A percentile compares a stretch with the other conserved stretches of the same genome.
phyloP scores from a whole-genome alignment of 768 basidiomycete genomes.

The Inosperma sp. region DNA sequence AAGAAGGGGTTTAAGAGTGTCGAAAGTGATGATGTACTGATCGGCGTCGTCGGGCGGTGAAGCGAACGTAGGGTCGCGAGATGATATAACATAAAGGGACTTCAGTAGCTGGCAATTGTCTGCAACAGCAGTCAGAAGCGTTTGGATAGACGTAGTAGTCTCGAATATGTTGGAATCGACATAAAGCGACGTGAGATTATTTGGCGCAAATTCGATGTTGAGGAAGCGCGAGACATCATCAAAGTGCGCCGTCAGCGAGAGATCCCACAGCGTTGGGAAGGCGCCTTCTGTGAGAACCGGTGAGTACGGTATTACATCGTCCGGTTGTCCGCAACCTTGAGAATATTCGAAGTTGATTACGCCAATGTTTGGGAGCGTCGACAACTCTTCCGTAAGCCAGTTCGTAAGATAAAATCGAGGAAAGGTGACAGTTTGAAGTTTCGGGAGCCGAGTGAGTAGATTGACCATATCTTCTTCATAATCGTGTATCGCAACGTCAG shows the following conservation, averaged over 20 bases:
- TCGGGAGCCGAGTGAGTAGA: conserved; percentile 38
- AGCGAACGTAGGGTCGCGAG: conserved; percentile 18
- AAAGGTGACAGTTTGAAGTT: conserved; percentile 44
- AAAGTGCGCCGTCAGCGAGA: conserved; percentile 44
- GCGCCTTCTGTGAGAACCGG: conserved; percentile 45
- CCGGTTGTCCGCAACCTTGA: conserved; percentile 44
- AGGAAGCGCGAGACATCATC: conserved; percentile 45
- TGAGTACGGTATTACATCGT: conserved; percentile 41
- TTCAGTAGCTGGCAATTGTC: conserved; percentile 47
- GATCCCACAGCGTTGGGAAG: conserved; percentile 51
- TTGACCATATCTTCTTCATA: conserved; percentile 39
- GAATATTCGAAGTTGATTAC: conserved; percentile 52
- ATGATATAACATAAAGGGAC: conserved; percentile 39
- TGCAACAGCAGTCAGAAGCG: conserved; percentile 41
- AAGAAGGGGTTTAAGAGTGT: conserved; percentile 35
- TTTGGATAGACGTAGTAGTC: conserved; percentile 36
- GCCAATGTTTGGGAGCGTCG: conserved; percentile 39
- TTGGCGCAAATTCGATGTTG: conserved; percentile 40
- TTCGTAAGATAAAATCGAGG: conserved; percentile 52
- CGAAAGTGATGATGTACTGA: conserved; percentile 25
- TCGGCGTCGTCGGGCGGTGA: conserved; percentile 16
- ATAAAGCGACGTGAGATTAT: conserved; percentile 46
- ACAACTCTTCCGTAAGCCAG: conserved; percentile 41
- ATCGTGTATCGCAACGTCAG: conserved; percentile 33
- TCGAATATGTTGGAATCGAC: conserved; percentile 47